Evolutionary conservation across 345 rosid species (phyloP), one percentile per base, ranked within the genome.

Genomic region (Stellera chamaejasme): DNA sequence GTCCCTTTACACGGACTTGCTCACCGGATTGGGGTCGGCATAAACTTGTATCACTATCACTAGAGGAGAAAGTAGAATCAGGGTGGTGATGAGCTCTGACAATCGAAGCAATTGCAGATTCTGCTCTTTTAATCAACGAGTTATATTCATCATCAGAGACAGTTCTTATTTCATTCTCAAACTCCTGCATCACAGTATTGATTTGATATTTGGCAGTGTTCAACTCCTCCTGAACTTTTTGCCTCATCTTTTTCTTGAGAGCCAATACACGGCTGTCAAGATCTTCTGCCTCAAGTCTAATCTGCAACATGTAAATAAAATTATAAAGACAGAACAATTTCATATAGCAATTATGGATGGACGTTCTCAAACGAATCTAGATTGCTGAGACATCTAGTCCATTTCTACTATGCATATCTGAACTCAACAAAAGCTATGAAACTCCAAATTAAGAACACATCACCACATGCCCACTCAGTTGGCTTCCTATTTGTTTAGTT

Each of bases 1-100:
- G 69, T 61, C 80, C 72, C 70, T 77, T 85, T 55, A 88, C 85
- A 23, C 59, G 69, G 54, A 91, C 95, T 65, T 77, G 74, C 79
- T 92, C 96, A 70, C 96, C 98, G 47, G 48, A 47, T 54, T 72
- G 63, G 15, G 85, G 98, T 27, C 67, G 56, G 66, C 77, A 78
- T 5, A 69, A 63, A 61, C 49, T 63, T n/a, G 54, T n/a, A 64
- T 65, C 66, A 1, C 42, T 52, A 74, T 82, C 82, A 60, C 52
- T 65, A 13, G 42, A 52, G 44, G 72, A 43, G 10, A 60, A 58
- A 60, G 69, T 52, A 39, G 77, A 66, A 36, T 27, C 54, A 61
- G 88, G 85, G 27, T 54, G 50, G 59, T 72, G 74, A 60, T 74
- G 76, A 60, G 79, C 77, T 69, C 85, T 77, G 27, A 80, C 64